Conservation (phyloP, 768 basidiomycete genomes). For the Lactarius hatsudake region DNA sequence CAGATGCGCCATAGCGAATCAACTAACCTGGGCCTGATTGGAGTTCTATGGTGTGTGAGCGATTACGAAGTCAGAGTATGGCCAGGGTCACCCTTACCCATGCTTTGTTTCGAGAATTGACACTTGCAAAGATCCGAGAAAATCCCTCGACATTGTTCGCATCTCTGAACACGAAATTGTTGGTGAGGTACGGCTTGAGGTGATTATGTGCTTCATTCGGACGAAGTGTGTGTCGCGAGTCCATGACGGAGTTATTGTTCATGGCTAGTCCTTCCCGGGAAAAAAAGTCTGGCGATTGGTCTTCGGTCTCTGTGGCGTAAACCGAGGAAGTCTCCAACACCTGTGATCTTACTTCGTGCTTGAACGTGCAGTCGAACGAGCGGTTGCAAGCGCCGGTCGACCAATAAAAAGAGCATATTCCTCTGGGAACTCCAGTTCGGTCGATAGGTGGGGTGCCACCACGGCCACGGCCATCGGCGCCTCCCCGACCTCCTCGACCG, state of each 20-base stretch:
- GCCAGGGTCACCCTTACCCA: slow-evolving; percentile 29
- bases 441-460: slow-evolving; percentile 9
- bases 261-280: slow-evolving; percentile 27
- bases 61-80: not conserved
- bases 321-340: not conserved
- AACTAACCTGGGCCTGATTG: slow-evolving; percentile 34
- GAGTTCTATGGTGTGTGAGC: slow-evolving; percentile 22
- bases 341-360: slow-evolving; percentile 27
- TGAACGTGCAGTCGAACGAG: slow-evolving; percentile 32
- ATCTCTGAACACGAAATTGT: slow-evolving; percentile 29
- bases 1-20: too few species aligned
- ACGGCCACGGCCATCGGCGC: slow-evolving; percentile 24
- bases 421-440: slow-evolving; percentile 23
- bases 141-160: slow-evolving; percentile 31
- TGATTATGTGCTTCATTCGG: slow-evolving; percentile 33
- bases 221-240: slow-evolving; percentile 19
- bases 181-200: slow-evolving; percentile 29
- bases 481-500: slow-evolving; percentile 13
- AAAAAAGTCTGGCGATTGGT: slow-evolving; percentile 28
- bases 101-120: slow-evolving; percentile 28
- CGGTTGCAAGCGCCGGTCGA: slow-evolving; percentile 31
- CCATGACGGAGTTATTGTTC: slow-evolving; percentile 22
- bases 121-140: slow-evolving; percentile 30
- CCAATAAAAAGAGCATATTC: slow-evolving; percentile 34
- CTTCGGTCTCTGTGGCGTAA: not conserved